These are phyloP conservation scores for Phycomyces nitens DNA, from an alignment of 192 early-diverging fungal species.

Conservation along the genomic window DNA sequence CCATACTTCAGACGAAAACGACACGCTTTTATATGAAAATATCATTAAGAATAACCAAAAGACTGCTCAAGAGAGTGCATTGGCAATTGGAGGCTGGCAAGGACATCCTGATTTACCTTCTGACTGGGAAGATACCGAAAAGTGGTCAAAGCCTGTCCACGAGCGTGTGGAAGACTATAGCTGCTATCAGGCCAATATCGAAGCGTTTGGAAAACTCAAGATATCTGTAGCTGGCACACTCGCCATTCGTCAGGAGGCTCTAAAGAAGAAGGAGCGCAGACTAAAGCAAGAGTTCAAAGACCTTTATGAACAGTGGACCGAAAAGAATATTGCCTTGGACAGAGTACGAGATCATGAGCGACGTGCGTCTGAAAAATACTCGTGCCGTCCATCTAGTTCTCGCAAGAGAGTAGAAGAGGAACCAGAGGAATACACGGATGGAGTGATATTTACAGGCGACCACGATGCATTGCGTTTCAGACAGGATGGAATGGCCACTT, in stretches of 20 bases:
- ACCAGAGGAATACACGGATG: slow-evolving; percentile 21
- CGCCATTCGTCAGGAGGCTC: background rate
- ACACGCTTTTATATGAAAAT: slow-evolving; percentile 34
- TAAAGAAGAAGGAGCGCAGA: slow-evolving; percentile 39
- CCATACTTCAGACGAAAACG: slow-evolving; percentile 34
- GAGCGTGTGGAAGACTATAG: slow-evolving; percentile 41
- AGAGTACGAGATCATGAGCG: slow-evolving; percentile 31
- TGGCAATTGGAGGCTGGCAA: slow-evolving; percentile 13
- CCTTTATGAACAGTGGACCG: slow-evolving; percentile 44
- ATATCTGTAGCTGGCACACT: slow-evolving; percentile 10
- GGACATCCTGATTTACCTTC: background rate
- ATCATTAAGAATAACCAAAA: slow-evolving; percentile 28
- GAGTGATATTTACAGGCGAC: slow-evolving; percentile 17
- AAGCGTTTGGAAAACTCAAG: slow-evolving; percentile 1
- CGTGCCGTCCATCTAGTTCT: slow-evolving; percentile 8
- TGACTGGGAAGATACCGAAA: slow-evolving; percentile 30
- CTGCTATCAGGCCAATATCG: slow-evolving; percentile 40
- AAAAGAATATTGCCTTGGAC: slow-evolving; percentile 36
- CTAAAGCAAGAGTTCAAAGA: slow-evolving; percentile 47
- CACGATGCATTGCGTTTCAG: slow-evolving; percentile 26
- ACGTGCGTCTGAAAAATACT: slow-evolving; percentile 15
- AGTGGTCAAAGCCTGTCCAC: slow-evolving; percentile 34
- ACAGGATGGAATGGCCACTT: slow-evolving; percentile 19
- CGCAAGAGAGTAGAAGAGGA: slow-evolving; percentile 16
- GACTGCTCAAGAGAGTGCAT: slow-evolving; percentile 22